Evolutionary conservation across 495 filamentous ascomycete genomes (phyloP).

Genomic region (Sabuloglossum arenarium): DNA sequence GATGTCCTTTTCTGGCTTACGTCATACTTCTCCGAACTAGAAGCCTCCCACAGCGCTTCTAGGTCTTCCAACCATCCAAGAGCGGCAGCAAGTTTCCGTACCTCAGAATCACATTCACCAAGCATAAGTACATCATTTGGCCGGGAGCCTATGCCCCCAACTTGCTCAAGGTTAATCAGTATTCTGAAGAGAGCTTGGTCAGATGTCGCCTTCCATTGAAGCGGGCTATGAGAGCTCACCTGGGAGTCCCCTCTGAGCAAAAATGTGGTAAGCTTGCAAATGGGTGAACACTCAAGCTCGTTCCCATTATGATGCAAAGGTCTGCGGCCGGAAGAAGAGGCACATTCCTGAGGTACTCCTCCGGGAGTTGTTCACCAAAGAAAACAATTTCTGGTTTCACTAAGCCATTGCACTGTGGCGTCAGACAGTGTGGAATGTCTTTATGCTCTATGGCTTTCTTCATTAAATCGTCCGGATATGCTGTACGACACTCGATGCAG

Average conservation of each 20-base stretch:
- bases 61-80: constrained; percentile 79
- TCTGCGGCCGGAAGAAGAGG: constrained; percentile 41
- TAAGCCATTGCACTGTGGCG: constrained; percentile 43
- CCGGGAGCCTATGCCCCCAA: constrained; percentile 45
- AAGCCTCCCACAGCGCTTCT: constrained; percentile 42
- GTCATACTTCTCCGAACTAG: constrained; percentile 17
- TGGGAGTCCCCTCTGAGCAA: constrained; percentile 35
- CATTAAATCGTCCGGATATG: constrained; percentile 56
- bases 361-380: constrained; percentile 60
- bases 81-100: constrained; percentile 60
- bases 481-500: constrained; percentile 68
- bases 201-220: background rate
- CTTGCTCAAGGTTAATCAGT: constrained; percentile 73
- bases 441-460: constrained; percentile 35
- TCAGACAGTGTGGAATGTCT: constrained; percentile 44
- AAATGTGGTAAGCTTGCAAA: constrained; percentile 62
- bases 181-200: constrained; percentile 26
- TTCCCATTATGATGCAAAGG: constrained; percentile 76
- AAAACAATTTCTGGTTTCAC: constrained; percentile 98
- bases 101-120: constrained; percentile 61
- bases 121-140: constrained; percentile 58
- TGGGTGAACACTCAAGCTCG: constrained; percentile 71
- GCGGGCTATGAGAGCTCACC: background rate
- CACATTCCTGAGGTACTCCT: constrained; percentile 39
- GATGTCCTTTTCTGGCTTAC: constrained; percentile 12